Evolutionary conservation across 176 grass and related monocot genomes (phyloP).

Genomic region (Rhynchospora pubera): DNA sequence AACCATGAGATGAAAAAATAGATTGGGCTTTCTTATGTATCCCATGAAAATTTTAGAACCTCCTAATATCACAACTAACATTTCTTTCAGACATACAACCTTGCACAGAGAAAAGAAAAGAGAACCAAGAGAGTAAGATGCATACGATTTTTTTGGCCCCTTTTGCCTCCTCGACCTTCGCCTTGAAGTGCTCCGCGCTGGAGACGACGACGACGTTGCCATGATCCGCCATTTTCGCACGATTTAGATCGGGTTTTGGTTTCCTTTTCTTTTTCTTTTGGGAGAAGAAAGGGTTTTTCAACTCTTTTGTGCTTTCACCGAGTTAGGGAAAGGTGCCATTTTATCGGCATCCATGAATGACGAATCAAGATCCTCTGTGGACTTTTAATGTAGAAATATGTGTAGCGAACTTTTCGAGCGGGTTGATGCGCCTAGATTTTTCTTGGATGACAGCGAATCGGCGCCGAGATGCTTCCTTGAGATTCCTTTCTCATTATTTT

Average conservation of each 20-base stretch:
- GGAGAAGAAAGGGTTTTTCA: not conserved
- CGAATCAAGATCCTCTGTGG: not conserved
- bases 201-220: not conserved
- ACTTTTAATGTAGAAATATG: not conserved
- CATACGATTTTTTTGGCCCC: not conserved
- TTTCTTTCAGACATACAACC: too few species aligned
- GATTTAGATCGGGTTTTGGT: not conserved
- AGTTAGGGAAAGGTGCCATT: not conserved
- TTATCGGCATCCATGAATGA: not conserved
- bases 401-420: not conserved
- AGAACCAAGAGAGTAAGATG: too few species aligned
- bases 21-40: not conserved
- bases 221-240: slow-evolving; percentile 6
- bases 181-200: not conserved
- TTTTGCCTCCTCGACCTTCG: not conserved
- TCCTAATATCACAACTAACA: too few species aligned
- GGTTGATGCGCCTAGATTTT: too few species aligned
- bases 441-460: too few species aligned
- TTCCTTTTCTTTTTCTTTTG: not conserved
- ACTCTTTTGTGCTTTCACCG: not conserved
- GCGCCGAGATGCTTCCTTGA: not conserved
- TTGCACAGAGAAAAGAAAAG: too few species aligned
- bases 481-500: not conserved
- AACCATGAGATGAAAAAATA: too few species aligned
- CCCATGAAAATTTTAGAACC: not conserved